Conservation (phyloP, 2,329 filamentous ascomycete species). For the Colletotrichum liaoningense region DNA sequence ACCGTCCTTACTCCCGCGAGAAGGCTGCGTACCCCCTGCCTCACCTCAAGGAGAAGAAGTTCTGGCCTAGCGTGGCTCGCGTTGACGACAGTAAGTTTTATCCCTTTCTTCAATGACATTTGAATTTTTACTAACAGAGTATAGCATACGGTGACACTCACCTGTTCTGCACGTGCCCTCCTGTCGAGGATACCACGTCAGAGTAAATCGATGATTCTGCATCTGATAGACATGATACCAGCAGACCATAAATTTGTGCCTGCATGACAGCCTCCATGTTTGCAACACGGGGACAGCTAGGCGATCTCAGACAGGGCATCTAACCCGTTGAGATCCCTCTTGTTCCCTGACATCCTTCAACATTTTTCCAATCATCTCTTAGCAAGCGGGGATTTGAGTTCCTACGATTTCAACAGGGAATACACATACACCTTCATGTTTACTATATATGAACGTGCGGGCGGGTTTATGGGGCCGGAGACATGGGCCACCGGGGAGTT, state of each 20-base stretch:
- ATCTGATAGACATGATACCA: conserved; percentile 25
- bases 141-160: conserved; percentile 90
- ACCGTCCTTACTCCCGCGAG: conserved; percentile 83
- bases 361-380: conserved; percentile 17
- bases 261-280: conserved; percentile 4
- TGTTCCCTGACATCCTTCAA: conserved; percentile 4
- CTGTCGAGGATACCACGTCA: conserved; percentile 74
- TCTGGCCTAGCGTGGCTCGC: conserved; percentile 90
- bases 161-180: conserved; percentile 93
- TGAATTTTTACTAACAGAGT: conserved; percentile 31
- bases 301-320: conserved; percentile 30
- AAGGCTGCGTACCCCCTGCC: conserved; percentile 87
- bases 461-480: background rate
- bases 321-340: background rate
- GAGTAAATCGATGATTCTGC: conserved; percentile 33
- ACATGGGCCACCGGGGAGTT: conserved; percentile 11
- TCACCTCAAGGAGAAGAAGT: conserved; percentile 94
- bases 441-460: background rate
- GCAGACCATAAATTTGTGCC: conserved; percentile 4
- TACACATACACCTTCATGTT: background rate
- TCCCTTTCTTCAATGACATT: background rate
- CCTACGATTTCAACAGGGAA: conserved; percentile 30
- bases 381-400: conserved; percentile 27
- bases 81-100: conserved; percentile 82
- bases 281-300: conserved; percentile 6